Evolutionary conservation across 164 flowering plant genomes (phyloP), one percentile per base, ranked within the genome.

Genomic region (Chimonanthus salicifolius): DNA sequence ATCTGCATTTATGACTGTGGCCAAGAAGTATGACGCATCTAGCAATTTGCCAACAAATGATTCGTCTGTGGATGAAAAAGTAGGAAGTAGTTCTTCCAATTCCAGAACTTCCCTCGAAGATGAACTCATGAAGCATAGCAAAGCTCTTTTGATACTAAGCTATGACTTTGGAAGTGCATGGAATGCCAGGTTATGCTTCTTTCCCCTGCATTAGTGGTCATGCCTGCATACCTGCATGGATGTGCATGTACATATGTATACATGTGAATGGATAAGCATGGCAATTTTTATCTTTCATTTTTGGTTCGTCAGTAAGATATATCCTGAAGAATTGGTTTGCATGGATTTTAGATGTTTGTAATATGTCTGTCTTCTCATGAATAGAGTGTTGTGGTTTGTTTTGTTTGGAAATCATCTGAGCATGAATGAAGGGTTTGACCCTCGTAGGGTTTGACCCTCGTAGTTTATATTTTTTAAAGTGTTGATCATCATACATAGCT

Each of bases 91-190:
- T 72, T 63, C 47, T 58, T 50, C 79, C 16, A 77, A 72, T 47
- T 70, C 74, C 18, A 67, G 10, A 50, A 69, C 67, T 16, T 65
- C 62, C 70, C 68, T 83, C 64, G 97, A 86, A 81, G 79, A 68
- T 60, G 86, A 87, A 45, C 79, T 92, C 15, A 86, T 93, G 94
- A 89, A 69, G 77, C 97, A 89, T 72, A 93, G 98, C 87, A 83
- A 77, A 81, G 88, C 92, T 73, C 88, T 95, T 80, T 74, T 93
- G 83, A 70, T 95, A 84, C 81, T 95, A 70, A 88, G 94, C 76
- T 81, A 83, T 74, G 98, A 93, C 82, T 89, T 88, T 72, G 86
- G 85, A 54, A 92, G 90, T 49, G 98, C 98, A 43, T 95, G 99
- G 99, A 94, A 93, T 88, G 83, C 84, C 80, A 93, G 99, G 99